A percentile compares a stretch with the other conserved stretches of the same genome.
phyloP scores from a whole-genome alignment of 2,329 filamentous ascomycete species.

The Davidsoniella virescens region DNA sequence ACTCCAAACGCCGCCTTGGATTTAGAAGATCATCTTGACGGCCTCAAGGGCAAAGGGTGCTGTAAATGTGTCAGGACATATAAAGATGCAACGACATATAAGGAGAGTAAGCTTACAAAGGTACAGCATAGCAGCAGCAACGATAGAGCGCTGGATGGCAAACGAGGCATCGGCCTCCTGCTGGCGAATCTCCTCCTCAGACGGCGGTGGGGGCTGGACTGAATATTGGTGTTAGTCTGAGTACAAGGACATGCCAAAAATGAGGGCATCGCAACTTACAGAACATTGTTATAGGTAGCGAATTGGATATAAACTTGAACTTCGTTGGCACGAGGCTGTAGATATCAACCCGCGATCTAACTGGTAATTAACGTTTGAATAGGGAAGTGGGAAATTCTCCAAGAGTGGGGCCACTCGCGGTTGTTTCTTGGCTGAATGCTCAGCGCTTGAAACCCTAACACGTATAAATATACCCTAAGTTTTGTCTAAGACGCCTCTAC shows the following conservation, averaged over 20 bases:
- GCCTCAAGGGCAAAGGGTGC: conserved; percentile 44
- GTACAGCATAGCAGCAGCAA: conserved; percentile 53
- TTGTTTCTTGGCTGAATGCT: too few species aligned
- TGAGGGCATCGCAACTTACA: not conserved
- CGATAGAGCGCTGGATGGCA: conserved; percentile 50
- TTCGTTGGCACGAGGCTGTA: too few species aligned
- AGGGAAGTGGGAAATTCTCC: too few species aligned
- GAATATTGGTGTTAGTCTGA: not conserved
- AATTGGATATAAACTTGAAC: too few species aligned
- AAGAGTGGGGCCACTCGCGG: too few species aligned
- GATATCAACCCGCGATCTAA: too few species aligned
- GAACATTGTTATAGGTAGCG: conserved; percentile 2
- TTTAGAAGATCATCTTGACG: conserved; percentile 28
- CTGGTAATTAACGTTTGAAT: too few species aligned
- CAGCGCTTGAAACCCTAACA: too few species aligned
- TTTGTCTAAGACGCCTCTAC: too few species aligned
- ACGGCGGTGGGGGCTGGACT: conserved; percentile 55
- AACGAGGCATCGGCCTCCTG: conserved; percentile 51
- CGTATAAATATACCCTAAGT: too few species aligned
- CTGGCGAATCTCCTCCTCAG: conserved; percentile 51
- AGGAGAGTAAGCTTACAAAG: conserved; percentile 42
- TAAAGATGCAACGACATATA: too few species aligned
- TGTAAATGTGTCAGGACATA: conserved; percentile 16
- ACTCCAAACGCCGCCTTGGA: not conserved
- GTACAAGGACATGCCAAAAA: not conserved